Evolutionary conservation across 2,329 filamentous ascomycete genomes (phyloP), one percentile per base, ranked within the genome.

Genomic region (Westerdykella aurantiaca): DNA sequence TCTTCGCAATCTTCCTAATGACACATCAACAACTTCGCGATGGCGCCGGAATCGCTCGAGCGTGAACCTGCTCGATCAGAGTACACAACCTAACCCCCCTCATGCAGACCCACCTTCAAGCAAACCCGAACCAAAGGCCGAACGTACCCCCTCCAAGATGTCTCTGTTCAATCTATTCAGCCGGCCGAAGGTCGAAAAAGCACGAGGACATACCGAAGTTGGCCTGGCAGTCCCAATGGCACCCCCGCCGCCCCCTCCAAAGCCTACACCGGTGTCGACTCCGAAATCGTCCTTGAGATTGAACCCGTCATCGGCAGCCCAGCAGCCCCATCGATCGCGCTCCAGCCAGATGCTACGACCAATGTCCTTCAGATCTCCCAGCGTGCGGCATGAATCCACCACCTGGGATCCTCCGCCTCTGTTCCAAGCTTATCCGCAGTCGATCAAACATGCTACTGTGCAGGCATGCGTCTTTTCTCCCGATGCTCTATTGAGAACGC

Each of bases 341-440:
- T 63, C 61, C 6, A 62, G 57, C 45, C 53, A 57, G 21, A 60
- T 61, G 31, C 55, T 65, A n/a, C 48, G 58, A 16, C 60, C 60
- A 25, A 56, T 50, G 48, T 63, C 62, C 7, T 50, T 60, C 44
- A 57, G 54, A 44, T 50, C 59, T 25, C 37, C 56, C 11, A 51
- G 41, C 13, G 37, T 43, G 4, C 46, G 37, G 34, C 53, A 47
- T 35, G 53, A 61, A 12, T 46, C 83, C 13, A 49, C 45, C 17
- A 51, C 55, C 39, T 74, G 70, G 64, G 64, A 70, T 5, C 67
- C 71, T 6, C 86, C 88, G 6, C 86, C 88, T 2, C 71, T 96
- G 11, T 94, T 90, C 64, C 86, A 95, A 63, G 88, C 87, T 11
- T 95, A 89, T 61, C 85, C 87, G 0, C 89, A 95, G 66, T 82